Base-by-base conservation (phyloP, 257 asterid species). In the Nicotiana otophora region DNA sequence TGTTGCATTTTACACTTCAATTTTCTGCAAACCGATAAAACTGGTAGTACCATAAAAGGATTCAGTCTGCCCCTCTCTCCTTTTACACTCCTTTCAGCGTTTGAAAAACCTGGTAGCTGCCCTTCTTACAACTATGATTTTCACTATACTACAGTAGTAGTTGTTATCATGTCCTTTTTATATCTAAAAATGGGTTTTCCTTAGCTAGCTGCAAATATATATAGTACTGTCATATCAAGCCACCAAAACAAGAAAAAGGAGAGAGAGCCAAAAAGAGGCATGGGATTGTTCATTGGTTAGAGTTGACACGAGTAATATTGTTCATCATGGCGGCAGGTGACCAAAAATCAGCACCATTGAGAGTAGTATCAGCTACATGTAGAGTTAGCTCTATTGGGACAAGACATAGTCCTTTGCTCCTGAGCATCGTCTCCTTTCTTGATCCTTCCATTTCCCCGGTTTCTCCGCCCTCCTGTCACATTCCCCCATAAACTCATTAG, bases 261-360 rank as follows among this genome's bases (percentile, higher is more conserved):
- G 46, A 64, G 11, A 65, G 16, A 60, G 30, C 30, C 4, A 61
- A 57, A n/a, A 10, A 66, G 9, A 68, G 77, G 19, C 11, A 42
- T 67, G 19, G 16, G 48, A 31, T 19, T 17, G 66, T 19, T 72
- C 78, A 88, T 80, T 78, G 87, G 86, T 78, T 77, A 31, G 87
- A 83, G 7, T 42, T 42, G 90, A 81, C 55, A 84, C 82, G 58
- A 15, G 26, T 74, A n/a, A 48, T 74, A 74, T 67, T 83, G 86
- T 84, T 86, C 81, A 83, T 84, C 90, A 82, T 85, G 55, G 91
- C 89, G 0, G 89, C 87, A 17, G 97, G 91, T 15, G 97, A 91
- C 98, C 97, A 96, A 54, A 94, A 78, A 87, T 92, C 97, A 28
- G 97, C 99, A 10, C 99, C 99, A 23, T 92, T 95, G 19, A 90